phyloP scores from a whole-genome alignment of 768 basidiomycete genomes.

The Arthromyces matolae region DNA sequence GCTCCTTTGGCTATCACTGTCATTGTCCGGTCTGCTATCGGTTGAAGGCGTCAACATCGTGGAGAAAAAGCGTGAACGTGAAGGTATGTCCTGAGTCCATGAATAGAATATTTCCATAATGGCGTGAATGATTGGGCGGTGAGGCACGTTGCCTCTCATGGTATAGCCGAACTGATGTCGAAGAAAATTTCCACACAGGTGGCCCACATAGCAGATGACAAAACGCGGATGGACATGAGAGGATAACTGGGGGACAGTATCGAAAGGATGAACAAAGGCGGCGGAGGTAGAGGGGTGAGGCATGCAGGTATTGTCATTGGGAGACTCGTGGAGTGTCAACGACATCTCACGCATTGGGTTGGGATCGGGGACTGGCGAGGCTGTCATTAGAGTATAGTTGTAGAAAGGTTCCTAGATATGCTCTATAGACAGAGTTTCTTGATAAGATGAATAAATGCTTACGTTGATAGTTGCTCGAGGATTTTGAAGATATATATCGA shows the following conservation, averaged over 20 bases:
- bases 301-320: too few species aligned
- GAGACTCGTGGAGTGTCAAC: too few species aligned
- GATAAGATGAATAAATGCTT: neutral
- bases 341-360: neutral
- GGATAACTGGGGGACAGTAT: neutral
- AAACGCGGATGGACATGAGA: neutral
- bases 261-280: neutral
- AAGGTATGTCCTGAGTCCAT: neutral
- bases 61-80: neutral
- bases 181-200: neutral
- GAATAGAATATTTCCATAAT: neutral
- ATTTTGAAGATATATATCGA: neutral
- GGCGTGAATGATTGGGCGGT: neutral
- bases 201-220: neutral
- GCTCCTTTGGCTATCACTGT: neutral
- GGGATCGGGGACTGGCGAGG: neutral
- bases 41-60: neutral
- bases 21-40: neutral
- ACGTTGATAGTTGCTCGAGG: neutral
- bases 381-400: neutral
- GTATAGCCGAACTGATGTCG: neutral
- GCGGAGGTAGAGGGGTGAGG: neutral
- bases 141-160: neutral
- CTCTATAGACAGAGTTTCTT: neutral
- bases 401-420: neutral